Evolutionary conservation across 1,284 basidiomycete genomes (phyloP).

Genomic region (Ceratobasidium sp.): DNA sequence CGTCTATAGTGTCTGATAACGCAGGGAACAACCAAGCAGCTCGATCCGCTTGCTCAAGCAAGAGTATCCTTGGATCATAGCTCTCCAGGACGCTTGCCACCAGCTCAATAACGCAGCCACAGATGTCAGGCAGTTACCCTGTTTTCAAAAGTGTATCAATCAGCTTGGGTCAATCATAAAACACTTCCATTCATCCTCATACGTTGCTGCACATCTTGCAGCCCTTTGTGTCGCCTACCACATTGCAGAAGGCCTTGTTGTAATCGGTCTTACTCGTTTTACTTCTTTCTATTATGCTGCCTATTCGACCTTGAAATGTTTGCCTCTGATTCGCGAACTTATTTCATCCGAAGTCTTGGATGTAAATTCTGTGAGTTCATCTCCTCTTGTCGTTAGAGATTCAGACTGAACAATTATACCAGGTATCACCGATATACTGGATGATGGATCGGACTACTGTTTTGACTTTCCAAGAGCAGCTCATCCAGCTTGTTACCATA

Average conservation of each 20-base stretch:
- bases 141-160: slow-evolving; percentile 48
- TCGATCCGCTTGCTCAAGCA: slow-evolving; percentile 46
- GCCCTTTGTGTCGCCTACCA: slow-evolving; percentile 33
- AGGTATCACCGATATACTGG: slow-evolving; percentile 6
- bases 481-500: slow-evolving; percentile 18
- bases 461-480: background rate
- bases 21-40: slow-evolving; percentile 53
- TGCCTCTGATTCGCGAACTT: background rate
- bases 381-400: too few relatives aligned
- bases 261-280: slow-evolving; percentile 53
- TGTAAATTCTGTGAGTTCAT: background rate
- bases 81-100: slow-evolving; percentile 53
- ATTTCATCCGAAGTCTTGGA: background rate
- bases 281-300: slow-evolving; percentile 47
- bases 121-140: slow-evolving; percentile 51
- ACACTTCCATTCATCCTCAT: slow-evolving; percentile 50
- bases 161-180: slow-evolving; percentile 47
- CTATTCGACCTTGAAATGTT: background rate
- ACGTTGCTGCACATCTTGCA: slow-evolving; percentile 47
- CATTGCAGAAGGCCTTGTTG: slow-evolving; percentile 50
- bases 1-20: slow-evolving; percentile 51
- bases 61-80: slow-evolving; percentile 49
- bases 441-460: slow-evolving; percentile 2
- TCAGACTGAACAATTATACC: background rate
- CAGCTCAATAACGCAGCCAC: slow-evolving; percentile 51